These are phyloP conservation scores for Obelidium mucronatum DNA, from an alignment of 192 early-diverging fungal species.

Conservation along the genomic window DNA sequence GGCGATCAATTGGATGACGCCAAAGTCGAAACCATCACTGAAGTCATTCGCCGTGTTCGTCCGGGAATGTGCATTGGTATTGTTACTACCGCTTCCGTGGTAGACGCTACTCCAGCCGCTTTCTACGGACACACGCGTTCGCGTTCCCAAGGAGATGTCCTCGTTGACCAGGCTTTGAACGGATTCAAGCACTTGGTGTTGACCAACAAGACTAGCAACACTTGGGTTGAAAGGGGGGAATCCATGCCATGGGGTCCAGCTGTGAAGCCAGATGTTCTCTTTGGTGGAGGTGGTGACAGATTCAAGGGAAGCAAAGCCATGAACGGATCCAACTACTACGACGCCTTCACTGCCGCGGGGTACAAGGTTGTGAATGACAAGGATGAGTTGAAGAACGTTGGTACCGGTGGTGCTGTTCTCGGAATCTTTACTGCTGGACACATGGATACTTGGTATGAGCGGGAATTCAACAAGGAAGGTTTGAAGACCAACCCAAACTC, in stretches of 20 bases:
- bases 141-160: constrained; percentile 59
- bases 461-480: constrained; percentile 63
- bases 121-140: constrained; percentile 65
- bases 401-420: constrained; percentile 59
- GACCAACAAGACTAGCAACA: neutral
- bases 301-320: constrained; percentile 50
- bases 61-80: constrained; percentile 70
- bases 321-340: constrained; percentile 34
- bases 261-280: constrained; percentile 66
- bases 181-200: constrained; percentile 37
- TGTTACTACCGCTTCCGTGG: constrained; percentile 66
- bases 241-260: constrained; percentile 43
- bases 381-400: constrained; percentile 51
- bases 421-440: constrained; percentile 65
- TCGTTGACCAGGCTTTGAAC: constrained; percentile 65
- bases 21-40: constrained; percentile 66
- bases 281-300: constrained; percentile 69
- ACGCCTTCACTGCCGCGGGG: constrained; percentile 54
- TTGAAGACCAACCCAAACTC: constrained; percentile 42
- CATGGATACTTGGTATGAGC: constrained; percentile 74
- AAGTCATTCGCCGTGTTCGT: constrained; percentile 65
- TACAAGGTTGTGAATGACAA: constrained; percentile 65
- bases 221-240: constrained; percentile 21
- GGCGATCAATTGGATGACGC: constrained; percentile 64
- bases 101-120: constrained; percentile 74